Evolutionary conservation across 192 early-diverging fungal genomes (phyloP).

Genomic region (Backusella liffmaniae): DNA sequence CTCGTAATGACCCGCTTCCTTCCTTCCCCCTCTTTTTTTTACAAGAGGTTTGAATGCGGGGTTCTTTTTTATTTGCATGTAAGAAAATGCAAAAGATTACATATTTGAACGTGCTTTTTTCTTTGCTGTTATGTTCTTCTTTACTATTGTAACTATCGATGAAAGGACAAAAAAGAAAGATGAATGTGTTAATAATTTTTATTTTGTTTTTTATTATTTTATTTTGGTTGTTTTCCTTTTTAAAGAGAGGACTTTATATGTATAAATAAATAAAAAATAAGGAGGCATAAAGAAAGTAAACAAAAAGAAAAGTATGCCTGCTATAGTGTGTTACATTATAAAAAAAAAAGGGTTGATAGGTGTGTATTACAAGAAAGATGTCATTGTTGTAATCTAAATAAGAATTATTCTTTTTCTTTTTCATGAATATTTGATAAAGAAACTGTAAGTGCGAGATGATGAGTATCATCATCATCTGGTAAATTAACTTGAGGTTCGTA

Average conservation of each 20-base stretch:
- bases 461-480: background rate
- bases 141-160: background rate
- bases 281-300: background rate
- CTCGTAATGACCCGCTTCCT: too few relatives aligned
- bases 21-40: background rate
- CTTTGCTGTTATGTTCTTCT: too few relatives aligned
- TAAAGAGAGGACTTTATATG: background rate
- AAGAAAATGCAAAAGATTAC: too few relatives aligned
- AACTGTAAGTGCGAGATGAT: background rate
- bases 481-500: constrained; percentile 14
- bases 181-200: background rate
- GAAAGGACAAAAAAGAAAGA: background rate
- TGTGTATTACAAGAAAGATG: background rate
- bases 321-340: background rate
- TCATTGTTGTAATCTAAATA: background rate
- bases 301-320: background rate
- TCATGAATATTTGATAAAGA: background rate
- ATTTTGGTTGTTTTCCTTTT: background rate
- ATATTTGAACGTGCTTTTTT: background rate
- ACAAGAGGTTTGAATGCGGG: background rate
- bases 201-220: background rate
- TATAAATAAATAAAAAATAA: background rate
- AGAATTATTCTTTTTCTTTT: background rate
- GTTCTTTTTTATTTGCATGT: background rate
- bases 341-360: background rate